These are phyloP conservation scores for Linnemannia exigua DNA, from an alignment of 192 early-diverging fungal genomes.

Conservation along the genomic window DNA sequence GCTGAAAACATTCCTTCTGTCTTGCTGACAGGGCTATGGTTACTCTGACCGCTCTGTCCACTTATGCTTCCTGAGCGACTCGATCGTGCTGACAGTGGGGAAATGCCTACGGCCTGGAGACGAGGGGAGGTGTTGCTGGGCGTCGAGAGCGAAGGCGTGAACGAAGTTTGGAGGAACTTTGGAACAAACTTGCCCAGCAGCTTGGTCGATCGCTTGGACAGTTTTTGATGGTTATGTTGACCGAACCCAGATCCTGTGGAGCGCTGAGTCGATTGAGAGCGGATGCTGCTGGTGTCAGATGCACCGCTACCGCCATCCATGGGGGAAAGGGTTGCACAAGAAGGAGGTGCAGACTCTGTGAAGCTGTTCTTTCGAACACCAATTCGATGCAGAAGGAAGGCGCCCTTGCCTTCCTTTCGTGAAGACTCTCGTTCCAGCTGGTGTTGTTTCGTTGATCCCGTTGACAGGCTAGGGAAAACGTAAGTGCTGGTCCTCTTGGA, in stretches of 20 bases:
- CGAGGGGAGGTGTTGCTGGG: constrained; percentile 1
- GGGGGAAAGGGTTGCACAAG: neutral
- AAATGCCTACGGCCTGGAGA: neutral
- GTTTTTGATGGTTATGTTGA: constrained; percentile 7
- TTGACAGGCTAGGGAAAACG: neutral
- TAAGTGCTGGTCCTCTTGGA: neutral
- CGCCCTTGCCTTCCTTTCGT: constrained; percentile 14
- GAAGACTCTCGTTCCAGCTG: neutral
- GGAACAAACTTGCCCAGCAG: constrained; percentile 40
- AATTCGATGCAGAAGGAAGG: constrained; percentile 36
- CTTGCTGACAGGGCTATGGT: neutral
- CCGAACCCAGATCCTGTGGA: constrained; percentile 1
- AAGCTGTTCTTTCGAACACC: constrained; percentile 46
- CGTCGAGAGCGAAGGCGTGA: neutral
- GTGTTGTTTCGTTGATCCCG: constrained; percentile 7
- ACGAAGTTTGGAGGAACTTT: constrained; percentile 40
- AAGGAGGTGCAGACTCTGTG: constrained; percentile 3
- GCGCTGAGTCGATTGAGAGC: constrained; percentile 14
- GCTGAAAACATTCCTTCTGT: neutral
- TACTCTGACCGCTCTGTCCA: constrained; percentile 4
- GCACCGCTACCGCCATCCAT: neutral
- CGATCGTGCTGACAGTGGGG: constrained; percentile 26
- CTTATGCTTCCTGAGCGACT: constrained; percentile 28
- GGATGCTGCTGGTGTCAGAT: constrained; percentile 21
- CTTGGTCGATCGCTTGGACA: constrained; percentile 40